Conservation (phyloP, 2,329 filamentous ascomycete species). For the Diaporthe caulivora region DNA sequence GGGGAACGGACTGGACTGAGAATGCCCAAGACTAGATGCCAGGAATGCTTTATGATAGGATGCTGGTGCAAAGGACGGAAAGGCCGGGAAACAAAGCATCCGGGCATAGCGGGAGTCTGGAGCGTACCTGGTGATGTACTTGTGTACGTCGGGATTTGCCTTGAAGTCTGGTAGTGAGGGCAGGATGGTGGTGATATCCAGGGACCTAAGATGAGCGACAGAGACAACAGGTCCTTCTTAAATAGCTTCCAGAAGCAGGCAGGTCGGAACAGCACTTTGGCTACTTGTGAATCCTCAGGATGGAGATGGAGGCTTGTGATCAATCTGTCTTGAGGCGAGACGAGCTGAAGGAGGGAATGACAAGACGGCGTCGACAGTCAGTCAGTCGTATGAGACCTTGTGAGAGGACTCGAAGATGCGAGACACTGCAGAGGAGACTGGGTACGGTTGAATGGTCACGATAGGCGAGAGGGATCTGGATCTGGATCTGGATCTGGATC, state of each 20-base stretch:
- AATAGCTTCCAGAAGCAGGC: slow-evolving; percentile 26
- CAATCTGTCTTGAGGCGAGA: slow-evolving; percentile 39
- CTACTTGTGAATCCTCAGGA: slow-evolving; percentile 5
- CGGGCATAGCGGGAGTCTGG: background rate
- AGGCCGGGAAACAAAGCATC: slow-evolving; percentile 29
- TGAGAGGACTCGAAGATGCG: slow-evolving; percentile 17
- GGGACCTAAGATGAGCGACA: background rate
- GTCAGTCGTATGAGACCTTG: slow-evolving; percentile 33
- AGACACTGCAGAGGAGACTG: slow-evolving; percentile 23
- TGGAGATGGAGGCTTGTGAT: slow-evolving; percentile 10
- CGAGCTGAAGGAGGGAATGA: slow-evolving; percentile 42
- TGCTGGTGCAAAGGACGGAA: background rate
- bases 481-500: too few species aligned
- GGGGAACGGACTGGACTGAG: background rate
- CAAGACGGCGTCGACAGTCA: slow-evolving; percentile 39
- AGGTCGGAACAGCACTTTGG: background rate
- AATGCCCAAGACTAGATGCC: slow-evolving; percentile 12
- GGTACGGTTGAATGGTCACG: slow-evolving; percentile 17
- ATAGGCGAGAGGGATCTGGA: slow-evolving; percentile 14
- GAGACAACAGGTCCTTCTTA: background rate
- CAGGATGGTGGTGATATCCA: background rate
- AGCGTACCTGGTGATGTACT: slow-evolving; percentile 18
- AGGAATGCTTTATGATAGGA: slow-evolving; percentile 25
- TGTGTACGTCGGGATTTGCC: slow-evolving; percentile 17
- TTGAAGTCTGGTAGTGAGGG: background rate